Evolutionary conservation across 2,329 filamentous ascomycete species (phyloP).

Genomic region (Pestalotiopsis sp.): DNA sequence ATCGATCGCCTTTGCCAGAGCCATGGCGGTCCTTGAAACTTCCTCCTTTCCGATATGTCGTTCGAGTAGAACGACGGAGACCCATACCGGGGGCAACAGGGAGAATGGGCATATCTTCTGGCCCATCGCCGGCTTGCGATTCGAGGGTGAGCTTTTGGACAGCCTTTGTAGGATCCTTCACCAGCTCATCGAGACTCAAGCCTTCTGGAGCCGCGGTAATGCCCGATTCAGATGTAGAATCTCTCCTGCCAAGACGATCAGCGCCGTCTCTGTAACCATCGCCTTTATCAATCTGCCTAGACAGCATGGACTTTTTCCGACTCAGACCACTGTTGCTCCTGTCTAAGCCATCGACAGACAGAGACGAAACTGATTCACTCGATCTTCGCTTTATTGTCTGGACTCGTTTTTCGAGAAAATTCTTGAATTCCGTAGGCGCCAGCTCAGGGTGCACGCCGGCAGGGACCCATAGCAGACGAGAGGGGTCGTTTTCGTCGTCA

Average conservation of each 20-base stretch:
- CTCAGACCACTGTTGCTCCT: conserved; percentile 63
- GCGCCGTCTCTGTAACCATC: conserved; percentile 81
- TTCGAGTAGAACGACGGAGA: conserved; percentile 86
- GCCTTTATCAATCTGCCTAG: conserved; percentile 79
- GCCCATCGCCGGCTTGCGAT: conserved; percentile 43
- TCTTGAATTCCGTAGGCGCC: conserved; percentile 94
- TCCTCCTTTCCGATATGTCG: conserved; percentile 83
- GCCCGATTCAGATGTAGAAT: conserved; percentile 55
- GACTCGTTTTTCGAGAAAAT: conserved; percentile 90
- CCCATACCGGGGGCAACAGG: conserved; percentile 77
- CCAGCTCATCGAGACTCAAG: conserved; percentile 77
- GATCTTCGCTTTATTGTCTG: conserved; percentile 87
- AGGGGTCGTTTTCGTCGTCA: conserved; percentile 85
- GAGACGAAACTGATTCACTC: conserved; percentile 59
- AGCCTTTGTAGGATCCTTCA: conserved; percentile 75
- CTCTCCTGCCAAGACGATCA: conserved; percentile 75
- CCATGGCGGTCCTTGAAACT: conserved; percentile 85
- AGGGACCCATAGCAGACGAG: conserved; percentile 92
- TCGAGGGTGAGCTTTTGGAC: conserved; percentile 70
- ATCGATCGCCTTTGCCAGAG: conserved; percentile 57
- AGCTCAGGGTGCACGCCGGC: conserved; percentile 92
- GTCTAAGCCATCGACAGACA: conserved; percentile 59
- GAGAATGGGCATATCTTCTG: conserved; percentile 84
- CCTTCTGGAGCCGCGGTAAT: conserved; percentile 52
- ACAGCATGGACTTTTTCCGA: conserved; percentile 95